Evolutionary conservation across 495 filamentous ascomycete genomes (phyloP), one percentile per base, ranked within the genome.

Genomic region (Neurospora terricola): DNA sequence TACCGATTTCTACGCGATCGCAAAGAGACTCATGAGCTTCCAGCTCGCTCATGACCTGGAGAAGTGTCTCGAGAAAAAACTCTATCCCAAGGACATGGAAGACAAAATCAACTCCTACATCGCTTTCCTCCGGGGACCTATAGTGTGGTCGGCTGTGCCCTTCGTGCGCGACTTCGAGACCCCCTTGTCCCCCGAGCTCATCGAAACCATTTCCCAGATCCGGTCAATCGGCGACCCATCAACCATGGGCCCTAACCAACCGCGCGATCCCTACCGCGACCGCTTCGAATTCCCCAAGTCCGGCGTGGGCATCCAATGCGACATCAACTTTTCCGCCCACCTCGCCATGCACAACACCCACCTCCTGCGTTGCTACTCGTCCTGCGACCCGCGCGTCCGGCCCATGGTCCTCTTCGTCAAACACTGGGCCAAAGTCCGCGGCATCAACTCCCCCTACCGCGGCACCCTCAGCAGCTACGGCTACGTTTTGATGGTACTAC

Each of bases 401-500:
- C 86, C 88, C n/a, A 85, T 94, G 83, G 88, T 94, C 16, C 84
- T 94, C 7, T 94, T 95, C 78, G 85, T 96, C 80, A 96, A 96
- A 80, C 84, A 88, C 73, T 96, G 93, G 93, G 91, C 93, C 43
- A 94, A 93, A 80, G 84, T 85, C 39, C 88, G 93, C 59, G 89
- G 87, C 72, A 95, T 96, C 81, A 96, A 96, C 81, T 88, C 86
- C 71, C 87, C 91, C n/a, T 96, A 93, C 78, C 87, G 88, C 48
- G 93, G 93, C 70, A 94, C 92, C 0, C 84, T 96, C 40, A 92
- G 90, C 76, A 93, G 91, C 71, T 96, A 96, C 78, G 93, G 93
- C 68, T 96, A 94, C 80, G 92, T 93, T n/a, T 84, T 96, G 8
- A 94, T 96, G 92, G 90, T 93, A n/a, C 82, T 96, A n/a, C 93